phyloP scores from a whole-genome alignment of 129 eudicot genomes.

The Solidago caesia region DNA sequence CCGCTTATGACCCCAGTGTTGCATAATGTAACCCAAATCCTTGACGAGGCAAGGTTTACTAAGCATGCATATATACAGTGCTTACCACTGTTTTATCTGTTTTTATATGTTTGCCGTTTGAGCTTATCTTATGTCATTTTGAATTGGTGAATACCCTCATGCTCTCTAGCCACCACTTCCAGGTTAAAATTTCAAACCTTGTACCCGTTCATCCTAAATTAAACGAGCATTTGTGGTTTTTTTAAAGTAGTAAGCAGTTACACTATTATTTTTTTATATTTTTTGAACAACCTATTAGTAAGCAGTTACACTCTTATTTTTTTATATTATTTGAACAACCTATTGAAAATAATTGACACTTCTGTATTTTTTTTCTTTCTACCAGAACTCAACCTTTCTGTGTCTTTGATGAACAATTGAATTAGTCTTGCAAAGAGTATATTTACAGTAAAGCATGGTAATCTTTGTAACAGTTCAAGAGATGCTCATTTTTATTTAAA shows the following conservation, averaged over 20 bases:
- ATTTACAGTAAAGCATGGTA: background rate
- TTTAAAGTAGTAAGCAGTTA: background rate
- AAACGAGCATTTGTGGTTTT: background rate
- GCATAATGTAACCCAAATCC: conserved; percentile 56
- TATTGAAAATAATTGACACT: background rate
- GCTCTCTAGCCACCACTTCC: background rate
- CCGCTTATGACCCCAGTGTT: conserved; percentile 84
- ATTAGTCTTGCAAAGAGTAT: background rate
- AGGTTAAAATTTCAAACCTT: background rate
- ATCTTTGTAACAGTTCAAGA: background rate
- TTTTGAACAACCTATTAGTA: background rate
- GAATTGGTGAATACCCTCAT: background rate
- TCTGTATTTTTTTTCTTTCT: background rate
- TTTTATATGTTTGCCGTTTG: background rate
- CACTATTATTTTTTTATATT: too few species aligned
- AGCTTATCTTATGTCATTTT: background rate
- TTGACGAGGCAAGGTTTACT: conserved; percentile 71
- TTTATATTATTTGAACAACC: background rate
- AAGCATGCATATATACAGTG: background rate
- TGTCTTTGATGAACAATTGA: background rate
- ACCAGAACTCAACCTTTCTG: background rate
- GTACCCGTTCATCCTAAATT: background rate
- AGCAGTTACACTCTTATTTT: background rate
- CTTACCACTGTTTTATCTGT: background rate
- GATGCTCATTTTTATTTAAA: background rate